These are phyloP conservation scores for Cryptococcus maquisensis DNA, from an alignment of 1,284 basidiomycete species.

Conservation along the genomic window DNA sequence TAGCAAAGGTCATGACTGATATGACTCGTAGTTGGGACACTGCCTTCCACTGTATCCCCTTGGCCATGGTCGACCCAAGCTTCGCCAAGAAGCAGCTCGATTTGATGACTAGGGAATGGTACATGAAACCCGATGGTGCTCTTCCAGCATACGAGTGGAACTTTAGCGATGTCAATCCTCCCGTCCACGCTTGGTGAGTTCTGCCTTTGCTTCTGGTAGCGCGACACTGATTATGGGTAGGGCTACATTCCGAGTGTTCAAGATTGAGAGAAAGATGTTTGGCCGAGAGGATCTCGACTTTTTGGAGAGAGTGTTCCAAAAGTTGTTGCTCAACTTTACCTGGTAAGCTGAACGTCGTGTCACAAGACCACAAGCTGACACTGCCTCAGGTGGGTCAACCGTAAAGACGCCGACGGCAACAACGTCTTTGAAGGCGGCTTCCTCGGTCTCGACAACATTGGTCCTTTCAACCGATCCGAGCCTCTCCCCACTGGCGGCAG, in stretches of 20 bases:
- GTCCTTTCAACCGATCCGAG: constrained; percentile 96
- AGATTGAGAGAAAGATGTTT: constrained; percentile 92
- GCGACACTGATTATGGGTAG: not conserved
- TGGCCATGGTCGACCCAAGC: constrained; percentile 88
- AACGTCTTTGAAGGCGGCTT: constrained; percentile 99
- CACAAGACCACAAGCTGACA: not conserved
- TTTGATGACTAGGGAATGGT: constrained; percentile 95
- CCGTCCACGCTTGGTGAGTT: constrained; percentile 82
- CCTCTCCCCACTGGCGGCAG: constrained; percentile 86
- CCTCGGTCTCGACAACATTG: constrained; percentile 95
- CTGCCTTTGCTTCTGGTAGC: not conserved
- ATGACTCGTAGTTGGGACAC: constrained; percentile 65
- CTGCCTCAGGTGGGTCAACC: constrained; percentile 82
- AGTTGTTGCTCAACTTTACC: constrained; percentile 92
- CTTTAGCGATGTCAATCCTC: constrained; percentile 93
- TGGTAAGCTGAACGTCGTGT: constrained; percentile 57
- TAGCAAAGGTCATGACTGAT: not conserved
- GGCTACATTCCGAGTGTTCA: constrained; percentile 93
- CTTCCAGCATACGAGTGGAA: constrained; percentile 99
- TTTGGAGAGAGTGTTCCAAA: constrained; percentile 97
- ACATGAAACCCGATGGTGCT: constrained; percentile 94
- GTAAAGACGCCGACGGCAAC: constrained; percentile 89
- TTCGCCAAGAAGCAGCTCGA: constrained; percentile 98
- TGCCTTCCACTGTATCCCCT: constrained; percentile 96
- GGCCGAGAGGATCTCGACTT: constrained; percentile 87